Evolutionary conservation across 2,329 filamentous ascomycete genomes (phyloP), one percentile per base, ranked within the genome.

Genomic region (Verticillium tricorpus): DNA sequence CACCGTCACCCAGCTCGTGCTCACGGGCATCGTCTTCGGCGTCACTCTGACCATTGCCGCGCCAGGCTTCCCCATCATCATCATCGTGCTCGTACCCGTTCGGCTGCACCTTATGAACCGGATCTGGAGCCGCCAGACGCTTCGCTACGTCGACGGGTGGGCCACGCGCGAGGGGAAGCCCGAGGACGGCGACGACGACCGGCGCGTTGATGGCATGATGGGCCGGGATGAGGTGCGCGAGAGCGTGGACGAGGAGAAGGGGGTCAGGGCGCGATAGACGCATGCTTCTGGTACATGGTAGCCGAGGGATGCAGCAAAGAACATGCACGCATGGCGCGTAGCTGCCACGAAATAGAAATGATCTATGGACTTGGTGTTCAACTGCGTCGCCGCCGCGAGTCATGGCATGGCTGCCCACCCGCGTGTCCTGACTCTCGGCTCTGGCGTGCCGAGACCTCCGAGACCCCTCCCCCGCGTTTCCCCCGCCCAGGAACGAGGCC

Each of bases 51-150:
- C 85, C 0, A 79, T 82, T n/a, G 86, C 81, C 0, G 85, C 85
- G 0, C 85, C 85, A 0, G 85, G 81, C 0, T 89, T 89, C 65
- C 86, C 87, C 1, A 73, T 89, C 8, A 79, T 89, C 31, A 87
- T 89, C 63, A 84, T 89, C 60, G 78, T 82, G 6, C 71, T 89
- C n/a, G 86, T 89, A 1, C 87, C 87, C 0, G 76, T 87, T n/a
- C 76, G 87, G 12, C 70, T 89, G 9, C 74, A 82, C 17, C 60
- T 87, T 14, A 88, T 89, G 85, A 85, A 84, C 62, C 77, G 73
- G 58, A 74, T 87, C 60, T 89, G 86, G 86, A 78, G 77, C 19
- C 77, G 79, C 55, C 84, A 88, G 65, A 85, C 84, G 8, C 75
- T 89, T 57, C 69, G 72, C 37, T 71, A 72, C 61, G 77, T 81